Base-by-base conservation (phyloP, 495 filamentous ascomycete species). In the Recurvomyces mirabilis region DNA sequence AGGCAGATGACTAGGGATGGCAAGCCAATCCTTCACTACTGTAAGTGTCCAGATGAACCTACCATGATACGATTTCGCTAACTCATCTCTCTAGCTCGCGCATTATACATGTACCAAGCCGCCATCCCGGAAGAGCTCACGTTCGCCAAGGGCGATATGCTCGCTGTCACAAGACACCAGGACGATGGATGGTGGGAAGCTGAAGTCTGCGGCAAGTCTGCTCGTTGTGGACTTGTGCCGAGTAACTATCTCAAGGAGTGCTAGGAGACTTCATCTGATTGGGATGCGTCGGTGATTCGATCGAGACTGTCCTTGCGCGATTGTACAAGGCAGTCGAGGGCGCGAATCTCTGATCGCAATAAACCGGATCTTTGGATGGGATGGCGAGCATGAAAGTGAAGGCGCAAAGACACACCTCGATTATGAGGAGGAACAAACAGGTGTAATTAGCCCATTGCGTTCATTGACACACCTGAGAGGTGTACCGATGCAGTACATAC, bases 151-250 rank as follows among this genome's bases (percentile, higher is more conserved):
- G 93, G 93, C 37, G 93, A 99, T 58, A 70, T 84, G 38, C 67
- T 99, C 6, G 85, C 89, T 1, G 77, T 99, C n/a, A 65, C 93
- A 25, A 72, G 86, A 49, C 76, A 88, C 46, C 93, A 99, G 60
- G 93, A 99, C 63, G 93, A 99, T 58, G 93, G 93, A 10, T 99
- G 93, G 93, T 99, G 93, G 93, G 91, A 96, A 68, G 91, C 93
- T 12, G 88, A 95, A 65, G 75, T 94, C 41, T 83, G 86, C 38
- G 83, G 84, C 0, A 77, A 75, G 53, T 79, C 78, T 20, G 47
- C 75, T 15, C 71, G 78, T 53, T 67, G 82, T 10, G 93, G 93
- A 19, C 68, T 99, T 57, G 93, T 96, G 40, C 93, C 93, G 18
- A 94, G 88, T 64, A 99, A 99, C 64, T 99, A 99, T 58, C 65